Evolutionary conservation across 495 filamentous ascomycete genomes (phyloP), one percentile per base, ranked within the genome.

Genomic region (Penicillium manginii): DNA sequence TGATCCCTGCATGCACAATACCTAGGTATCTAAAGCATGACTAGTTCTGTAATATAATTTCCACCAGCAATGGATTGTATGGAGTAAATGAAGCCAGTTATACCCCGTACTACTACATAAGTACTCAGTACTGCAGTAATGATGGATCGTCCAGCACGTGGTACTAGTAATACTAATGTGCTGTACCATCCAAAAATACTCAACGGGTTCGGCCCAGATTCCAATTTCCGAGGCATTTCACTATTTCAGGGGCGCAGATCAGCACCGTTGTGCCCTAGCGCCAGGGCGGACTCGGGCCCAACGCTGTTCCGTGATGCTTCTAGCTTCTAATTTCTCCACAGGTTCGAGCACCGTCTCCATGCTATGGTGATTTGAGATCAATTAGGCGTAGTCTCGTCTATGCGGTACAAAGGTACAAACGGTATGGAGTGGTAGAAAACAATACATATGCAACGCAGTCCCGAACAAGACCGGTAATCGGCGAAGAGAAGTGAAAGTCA

Each of bases 211-310:
- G 10, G 42, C 11, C 37, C 14, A 31, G 21, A 23, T 23, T 43
- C 59, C 4, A 43, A 43, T 43, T 43, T 43, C 15, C 15, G 8
- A 18, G 8, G 8, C 4, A n/a, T 17, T 18, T 17, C 8, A 43
- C 15, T 43, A 57, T 53, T 61, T 57, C 54, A 61, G 54, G 56
- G 51, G 61, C 35, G 42, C 47, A 11, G 60, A 66, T 66, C 63
- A 57, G 37, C 60, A 43, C 11, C 42, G 22, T 57, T 60, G 46
- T 57, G 39, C 50, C 57, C 56, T 52, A 54, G 57, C 39, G 50
- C 52, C 42, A 32, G 39, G 19, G 26, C 18, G 32, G 33, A 40
- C 21, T 10, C 31, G 32, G 17, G 31, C 15, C 29, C 11, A 45
- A 45, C 42, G 42, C n/a, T 45, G 15, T 21, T 21, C 42, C 42